Base-by-base conservation (phyloP, 305 asterid species). In the Plantago coronopus region DNA sequence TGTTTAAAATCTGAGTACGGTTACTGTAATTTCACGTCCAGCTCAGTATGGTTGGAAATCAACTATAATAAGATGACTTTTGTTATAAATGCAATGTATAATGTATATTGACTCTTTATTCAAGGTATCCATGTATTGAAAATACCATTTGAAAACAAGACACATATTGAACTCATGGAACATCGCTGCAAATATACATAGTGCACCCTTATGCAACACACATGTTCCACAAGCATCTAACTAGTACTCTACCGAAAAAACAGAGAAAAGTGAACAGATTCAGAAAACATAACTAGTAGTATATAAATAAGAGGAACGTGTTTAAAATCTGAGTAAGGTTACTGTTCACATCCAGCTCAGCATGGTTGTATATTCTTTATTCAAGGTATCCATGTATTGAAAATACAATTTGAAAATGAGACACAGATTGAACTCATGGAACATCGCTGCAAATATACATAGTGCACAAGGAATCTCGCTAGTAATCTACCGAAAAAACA, bases 171-270 rank as follows among this genome's bases (percentile, higher is more conserved):
- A 59, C 14, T 12, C 25, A 47, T 46, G 47, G 19, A 56, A 54
- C 27, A 48, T 59, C 21, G 37, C 45, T 42, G 43, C 74, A 34
- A 21, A n/a, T n/a, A n/a, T n/a, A 64, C 60, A 64, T 57, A 59
- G 49, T 31, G 50, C 63, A 18, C n/a, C 11, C 29, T 43, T 47
- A 49, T 44, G 58, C 66, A 66, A 65, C 34, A 66, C 51, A 60
- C 12, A 17, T 21, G 27, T 31, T 25, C 18, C 17, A 17, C 18
- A 44, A 59, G 59, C 69, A 65, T 17, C 62, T 29, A 64, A 40
- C 25, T 27, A 3, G 37, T 23, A 59, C 57, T 43, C 8, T 48
- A 53, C 31, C 38, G 57, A 18, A 61, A n/a, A 67, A 67, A 27
- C 29, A 50, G 27, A 69, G 61, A 34, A n/a, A 38, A 25, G 31